Evolutionary conservation across 2,329 filamentous ascomycete genomes (phyloP).

Genomic region (Elsinoe ampelina): DNA sequence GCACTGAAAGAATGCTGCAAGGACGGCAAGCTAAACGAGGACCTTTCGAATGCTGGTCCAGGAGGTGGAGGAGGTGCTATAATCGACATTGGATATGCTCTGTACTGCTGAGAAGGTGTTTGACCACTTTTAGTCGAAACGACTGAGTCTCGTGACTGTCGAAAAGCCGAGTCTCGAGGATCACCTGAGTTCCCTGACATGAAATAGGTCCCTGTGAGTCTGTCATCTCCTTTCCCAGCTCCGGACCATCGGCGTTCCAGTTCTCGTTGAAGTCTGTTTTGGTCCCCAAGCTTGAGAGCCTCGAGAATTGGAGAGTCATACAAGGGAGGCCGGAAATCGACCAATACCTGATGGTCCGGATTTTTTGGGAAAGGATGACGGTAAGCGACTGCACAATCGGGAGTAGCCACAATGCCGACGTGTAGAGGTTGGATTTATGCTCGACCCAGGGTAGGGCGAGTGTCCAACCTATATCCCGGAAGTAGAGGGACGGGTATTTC

Average conservation of each 20-base stretch:
- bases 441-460: not conserved
- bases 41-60: not conserved
- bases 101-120: not conserved
- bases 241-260: constrained; percentile 26
- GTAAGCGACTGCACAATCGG: constrained; percentile 16
- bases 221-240: constrained; percentile 21
- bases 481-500: not conserved
- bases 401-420: constrained; percentile 16
- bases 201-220: constrained; percentile 22
- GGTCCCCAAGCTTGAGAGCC: constrained; percentile 5
- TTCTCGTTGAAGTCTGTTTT: constrained; percentile 12
- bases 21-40: not conserved
- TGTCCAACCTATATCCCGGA: not conserved
- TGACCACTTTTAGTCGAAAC: not conserved
- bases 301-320: constrained; percentile 16
- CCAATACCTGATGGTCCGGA: constrained; percentile 13
- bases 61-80: not conserved
- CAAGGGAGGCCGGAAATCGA: constrained; percentile 11
- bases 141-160: not conserved
- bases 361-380: constrained; percentile 15
- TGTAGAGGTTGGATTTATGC: not conserved
- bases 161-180: constrained; percentile 12
- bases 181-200: constrained; percentile 26
- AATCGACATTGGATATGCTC: not conserved
- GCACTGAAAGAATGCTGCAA: constrained; percentile 9